Base-by-base conservation (phyloP, 495 filamentous ascomycete genomes). In the Rusavskia elegans region DNA sequence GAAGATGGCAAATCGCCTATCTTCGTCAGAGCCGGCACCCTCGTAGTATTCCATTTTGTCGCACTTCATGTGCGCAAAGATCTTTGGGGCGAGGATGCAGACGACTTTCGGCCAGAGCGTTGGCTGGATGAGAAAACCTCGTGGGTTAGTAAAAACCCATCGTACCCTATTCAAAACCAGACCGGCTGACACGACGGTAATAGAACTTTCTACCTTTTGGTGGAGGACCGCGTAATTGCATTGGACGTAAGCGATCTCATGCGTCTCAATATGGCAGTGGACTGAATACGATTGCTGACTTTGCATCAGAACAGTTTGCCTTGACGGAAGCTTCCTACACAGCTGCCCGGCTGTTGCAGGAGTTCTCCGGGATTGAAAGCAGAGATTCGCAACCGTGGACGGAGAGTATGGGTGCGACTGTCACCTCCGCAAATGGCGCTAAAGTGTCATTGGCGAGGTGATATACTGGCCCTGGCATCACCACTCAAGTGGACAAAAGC, bases 201-300 rank as follows among this genome's bases (percentile, higher is more conserved):
- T 19, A 53, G 51, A 39, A 55, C 30, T 42, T 49, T 48, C 37
- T 82, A 27, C 76, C 76, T 3, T 82, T 80, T 59, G 71, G 75
- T 56, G 72, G 74, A 10, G 79, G 79, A 1, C 74, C 76, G 5
- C 62, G 78, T 32, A 70, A 74, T 48, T 81, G 78, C 51, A 61
- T 64, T 52, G 53, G 53, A 8, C 53, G 53, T 55, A 50, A 50
- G 45, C 30, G n/a, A 3, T 14, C 32, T 1, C 1, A 35, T 14
- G 32, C 32, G 13, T 11, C 32, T 7, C 13, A 14, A 11, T 35
- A 14, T 35, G 9, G 13, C 9, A 1, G 32, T 11, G 32, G 13
- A 16, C 35, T 9, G 0, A 25, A 21, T 11, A 38, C 39, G 9
- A 14, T 16, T 40, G 32, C 41, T 48, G 14, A 52, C 49, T 42